Evolutionary conservation across 352 stramenopile species (phyloP).

Genomic region (Globisporangium splendens): DNA sequence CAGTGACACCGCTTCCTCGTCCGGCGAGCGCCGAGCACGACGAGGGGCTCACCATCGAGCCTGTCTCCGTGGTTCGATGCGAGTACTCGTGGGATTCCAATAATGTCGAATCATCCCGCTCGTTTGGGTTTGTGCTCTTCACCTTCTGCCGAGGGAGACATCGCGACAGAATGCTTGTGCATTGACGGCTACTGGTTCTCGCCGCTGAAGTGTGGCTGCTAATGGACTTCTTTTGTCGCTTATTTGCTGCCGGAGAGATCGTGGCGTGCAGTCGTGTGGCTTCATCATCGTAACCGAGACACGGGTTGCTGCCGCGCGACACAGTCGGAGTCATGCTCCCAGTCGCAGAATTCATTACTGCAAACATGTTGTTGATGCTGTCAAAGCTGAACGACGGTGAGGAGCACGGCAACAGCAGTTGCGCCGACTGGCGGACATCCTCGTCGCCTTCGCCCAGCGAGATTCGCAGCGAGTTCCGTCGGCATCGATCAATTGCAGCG

Average conservation of each 20-base stretch:
- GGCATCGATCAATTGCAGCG: not conserved
- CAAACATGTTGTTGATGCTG: slow-evolving; percentile 11
- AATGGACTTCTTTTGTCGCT: slow-evolving; percentile 9
- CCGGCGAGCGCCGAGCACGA: not conserved
- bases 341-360: slow-evolving; percentile 7
- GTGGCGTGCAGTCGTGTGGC: not conserved
- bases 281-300: not conserved
- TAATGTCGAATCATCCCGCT: not conserved
- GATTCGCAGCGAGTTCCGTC: slow-evolving; percentile 8
- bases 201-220: not conserved
- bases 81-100: slow-evolving; percentile 3
- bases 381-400: slow-evolving; percentile 17
- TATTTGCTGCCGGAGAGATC: slow-evolving; percentile 10
- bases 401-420: slow-evolving; percentile 4
- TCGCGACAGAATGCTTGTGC: slow-evolving; percentile 14
- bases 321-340: not conserved
- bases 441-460: slow-evolving; percentile 1
- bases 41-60: not conserved
- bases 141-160: slow-evolving; percentile 7
- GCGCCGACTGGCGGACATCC: not conserved
- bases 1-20: not conserved
- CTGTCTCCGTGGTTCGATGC: slow-evolving; percentile 4
- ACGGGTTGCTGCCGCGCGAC: not conserved
- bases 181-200: slow-evolving; percentile 1
- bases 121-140: slow-evolving; percentile 4